Evolutionary conservation across 495 filamentous ascomycete genomes (phyloP), one percentile per base, ranked within the genome.

Genomic region (Chaetomium fimeti): DNA sequence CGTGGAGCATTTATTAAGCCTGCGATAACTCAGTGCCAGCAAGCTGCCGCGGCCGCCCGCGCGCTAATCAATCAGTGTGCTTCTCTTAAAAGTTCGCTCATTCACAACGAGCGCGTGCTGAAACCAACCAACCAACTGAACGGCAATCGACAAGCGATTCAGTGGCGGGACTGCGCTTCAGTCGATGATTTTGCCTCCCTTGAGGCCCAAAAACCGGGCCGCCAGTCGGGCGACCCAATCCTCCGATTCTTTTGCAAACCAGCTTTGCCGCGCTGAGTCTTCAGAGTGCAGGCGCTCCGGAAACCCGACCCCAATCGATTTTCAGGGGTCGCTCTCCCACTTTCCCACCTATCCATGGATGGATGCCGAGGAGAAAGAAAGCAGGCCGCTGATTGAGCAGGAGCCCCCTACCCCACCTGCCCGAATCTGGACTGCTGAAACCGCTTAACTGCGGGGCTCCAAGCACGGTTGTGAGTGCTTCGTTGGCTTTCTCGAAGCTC

Each of bases 371-470:
- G 55, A 57, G 9, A 15, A 18, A 5, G 22, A 5, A 36, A 36
- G 32, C 29, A 32, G 7, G 32, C 32, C 32, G 32, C 32, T 36
- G 32, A 36, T 20, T 36, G 43, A 51, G 28, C 40, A 48, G 42
- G 15, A 47, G 25, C 18, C 25, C 29, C 47, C 20, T 61, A 48
- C 32, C 47, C 59, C 47, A n/a, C 45, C 58, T 42, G 12, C 9
- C 28, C 59, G 3, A 53, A 53, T 42, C 6, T 16, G 40, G 22
- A n/a, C 2, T 13, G 42, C 47, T 61, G 61, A 62, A 62, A 62
- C 61, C 38, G 61, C 61, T 62, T 47, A 56, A 32, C 3, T 56
- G 61, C 40, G 61, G 61, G 61, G 60, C 60, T 47, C n/a, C 42
- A 38, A 15, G 25, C 57, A 49, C 5, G 20, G 13, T 24, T 2